phyloP scores from a whole-genome alignment of 2,329 filamentous ascomycete species.

The Hymenoscyphus fraxineus region DNA sequence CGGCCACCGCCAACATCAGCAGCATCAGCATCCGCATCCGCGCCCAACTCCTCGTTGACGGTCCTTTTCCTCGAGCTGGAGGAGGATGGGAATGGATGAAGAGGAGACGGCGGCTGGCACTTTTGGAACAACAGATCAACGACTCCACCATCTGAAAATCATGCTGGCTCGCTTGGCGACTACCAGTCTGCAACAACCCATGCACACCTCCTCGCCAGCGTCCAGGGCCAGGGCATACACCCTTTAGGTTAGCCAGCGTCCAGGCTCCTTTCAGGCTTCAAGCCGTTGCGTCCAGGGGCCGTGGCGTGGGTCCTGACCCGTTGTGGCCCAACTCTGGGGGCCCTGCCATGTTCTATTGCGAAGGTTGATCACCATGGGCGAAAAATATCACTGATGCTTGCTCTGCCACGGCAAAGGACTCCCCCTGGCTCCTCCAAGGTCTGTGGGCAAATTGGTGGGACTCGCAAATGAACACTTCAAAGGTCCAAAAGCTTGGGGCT shows the following conservation, averaged over 20 bases:
- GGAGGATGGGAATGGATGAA: neutral
- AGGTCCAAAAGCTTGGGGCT: constrained; percentile 26
- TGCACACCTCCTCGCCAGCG: neutral
- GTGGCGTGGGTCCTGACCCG: constrained; percentile 14
- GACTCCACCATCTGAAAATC: neutral
- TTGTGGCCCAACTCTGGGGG: constrained; percentile 14
- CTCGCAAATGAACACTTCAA: constrained; percentile 22
- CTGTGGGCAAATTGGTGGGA: constrained; percentile 30
- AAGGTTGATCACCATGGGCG: neutral
- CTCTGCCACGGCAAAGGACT: constrained; percentile 9
- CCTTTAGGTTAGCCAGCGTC: neutral
- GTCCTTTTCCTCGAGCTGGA: neutral
- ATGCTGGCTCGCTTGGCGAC: neutral
- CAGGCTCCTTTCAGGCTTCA: constrained; percentile 10
- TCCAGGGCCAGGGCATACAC: neutral
- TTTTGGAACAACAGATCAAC: neutral
- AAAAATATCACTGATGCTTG: neutral
- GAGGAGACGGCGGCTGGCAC: neutral
- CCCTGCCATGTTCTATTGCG: neutral
- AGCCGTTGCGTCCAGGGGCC: constrained; percentile 7
- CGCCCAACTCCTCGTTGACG: neutral
- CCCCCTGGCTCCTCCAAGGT: constrained; percentile 17
- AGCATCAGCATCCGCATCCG: neutral
- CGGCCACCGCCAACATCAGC: neutral
- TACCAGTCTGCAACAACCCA: neutral